Conservation (phyloP, 2,329 filamentous ascomycete genomes). For the Phialophora expanda region DNA sequence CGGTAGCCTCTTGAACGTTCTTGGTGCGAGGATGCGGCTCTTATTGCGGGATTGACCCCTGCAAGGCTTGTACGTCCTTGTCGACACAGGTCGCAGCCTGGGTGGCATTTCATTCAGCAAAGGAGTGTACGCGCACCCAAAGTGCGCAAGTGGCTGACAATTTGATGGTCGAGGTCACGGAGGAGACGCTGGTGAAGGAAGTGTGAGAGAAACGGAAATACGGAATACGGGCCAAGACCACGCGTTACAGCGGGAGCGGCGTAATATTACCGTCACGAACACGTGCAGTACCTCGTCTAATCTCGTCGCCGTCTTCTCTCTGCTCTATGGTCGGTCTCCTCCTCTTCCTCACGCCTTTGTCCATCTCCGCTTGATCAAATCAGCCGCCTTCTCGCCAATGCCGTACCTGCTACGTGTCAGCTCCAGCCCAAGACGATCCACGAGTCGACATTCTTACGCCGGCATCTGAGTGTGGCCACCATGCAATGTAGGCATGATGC, state of each 20-base stretch:
- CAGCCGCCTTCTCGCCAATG: slow-evolving; percentile 61
- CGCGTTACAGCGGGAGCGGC: not conserved
- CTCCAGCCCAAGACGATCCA: slow-evolving; percentile 1
- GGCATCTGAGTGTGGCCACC: slow-evolving; percentile 63
- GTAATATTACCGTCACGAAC: slow-evolving; percentile 5
- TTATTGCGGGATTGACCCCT: slow-evolving; percentile 13
- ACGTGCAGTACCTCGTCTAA: not conserved
- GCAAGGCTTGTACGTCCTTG: slow-evolving; percentile 8
- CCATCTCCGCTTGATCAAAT: slow-evolving; percentile 54
- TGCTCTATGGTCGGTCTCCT: not conserved
- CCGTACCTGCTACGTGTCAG: slow-evolving; percentile 49
- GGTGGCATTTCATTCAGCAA: slow-evolving; percentile 27
- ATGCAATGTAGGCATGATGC: slow-evolving; percentile 59
- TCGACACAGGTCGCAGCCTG: slow-evolving; percentile 6
- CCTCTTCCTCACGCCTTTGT: slow-evolving; percentile 12
- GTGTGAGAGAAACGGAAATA: not conserved
- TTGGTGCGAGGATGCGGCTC: not conserved
- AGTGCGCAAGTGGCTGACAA: slow-evolving; percentile 16
- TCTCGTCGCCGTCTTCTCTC: not conserved
- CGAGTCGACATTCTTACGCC: slow-evolving; percentile 42
- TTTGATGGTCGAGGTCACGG: slow-evolving; percentile 2
- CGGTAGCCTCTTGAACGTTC: slow-evolving; percentile 1
- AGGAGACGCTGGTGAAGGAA: not conserved
- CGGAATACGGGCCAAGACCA: slow-evolving; percentile 3
- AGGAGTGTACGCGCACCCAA: slow-evolving; percentile 30